Conservation (phyloP, 805 yeast genomes). For the Yarrowia deformans region DNA sequence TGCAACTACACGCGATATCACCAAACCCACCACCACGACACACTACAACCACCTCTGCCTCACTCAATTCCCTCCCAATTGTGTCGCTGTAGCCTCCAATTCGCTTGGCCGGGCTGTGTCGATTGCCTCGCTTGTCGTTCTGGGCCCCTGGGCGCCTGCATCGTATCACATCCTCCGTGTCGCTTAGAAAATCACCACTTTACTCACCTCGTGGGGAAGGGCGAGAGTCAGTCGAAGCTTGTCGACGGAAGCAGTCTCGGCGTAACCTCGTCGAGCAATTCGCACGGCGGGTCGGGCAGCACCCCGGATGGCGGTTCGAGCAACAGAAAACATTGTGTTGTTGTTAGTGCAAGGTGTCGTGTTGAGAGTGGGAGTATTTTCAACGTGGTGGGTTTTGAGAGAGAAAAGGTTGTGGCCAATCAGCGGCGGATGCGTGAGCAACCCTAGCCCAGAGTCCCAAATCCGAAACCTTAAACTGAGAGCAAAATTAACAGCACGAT, state of each 20-base stretch:
- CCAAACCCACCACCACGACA: no score
- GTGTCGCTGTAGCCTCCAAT: not conserved
- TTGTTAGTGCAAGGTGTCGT: conserved; percentile 38
- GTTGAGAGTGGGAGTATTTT: conserved; percentile 38
- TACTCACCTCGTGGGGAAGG: conserved; percentile 75
- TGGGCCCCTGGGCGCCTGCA: no score
- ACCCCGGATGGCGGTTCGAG: conserved; percentile 40
- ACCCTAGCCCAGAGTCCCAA: conserved; percentile 17
- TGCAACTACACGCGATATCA: not conserved
- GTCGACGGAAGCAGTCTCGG: conserved; percentile 78
- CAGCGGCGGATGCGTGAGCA: not conserved
- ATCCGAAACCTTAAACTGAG: conserved; percentile 10
- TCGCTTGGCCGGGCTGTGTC: not conserved
- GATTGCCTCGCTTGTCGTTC: not conserved
- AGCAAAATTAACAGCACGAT: no score
- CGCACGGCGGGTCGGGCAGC: conserved; percentile 42
- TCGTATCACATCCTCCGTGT: not conserved
- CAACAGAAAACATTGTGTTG: conserved; percentile 40
- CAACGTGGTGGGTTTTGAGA: conserved; percentile 31
- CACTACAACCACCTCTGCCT: not conserved
- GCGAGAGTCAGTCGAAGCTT: conserved; percentile 87
- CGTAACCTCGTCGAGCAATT: conserved; percentile 71
- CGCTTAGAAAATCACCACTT: conserved; percentile 6
- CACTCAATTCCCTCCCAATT: not conserved
- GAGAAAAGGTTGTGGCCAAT: conserved; percentile 39